These are phyloP conservation scores for Coffea eugenioides DNA, from an alignment of 257 asterid species.

Conservation along the genomic window DNA sequence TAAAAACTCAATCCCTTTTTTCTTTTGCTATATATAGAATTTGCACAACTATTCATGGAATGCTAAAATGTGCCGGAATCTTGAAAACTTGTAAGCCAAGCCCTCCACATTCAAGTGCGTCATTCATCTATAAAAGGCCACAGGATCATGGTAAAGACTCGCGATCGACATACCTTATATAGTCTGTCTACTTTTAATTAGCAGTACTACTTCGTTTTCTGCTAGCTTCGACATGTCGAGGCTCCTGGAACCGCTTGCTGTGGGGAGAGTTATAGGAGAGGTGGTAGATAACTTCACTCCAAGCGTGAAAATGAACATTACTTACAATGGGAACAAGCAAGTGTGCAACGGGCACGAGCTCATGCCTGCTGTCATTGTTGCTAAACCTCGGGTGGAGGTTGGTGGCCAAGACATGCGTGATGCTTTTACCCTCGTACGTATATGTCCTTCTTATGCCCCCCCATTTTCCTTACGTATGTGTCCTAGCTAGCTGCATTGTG, in stretches of 20 bases:
- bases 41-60: conserved; percentile 29
- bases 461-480: too few relatives aligned
- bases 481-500: conserved; percentile 1
- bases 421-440: conserved; percentile 78
- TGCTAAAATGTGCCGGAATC: conserved; percentile 43
- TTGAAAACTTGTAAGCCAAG: conserved; percentile 27
- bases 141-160: conserved; percentile 9
- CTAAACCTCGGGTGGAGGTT: conserved; percentile 73
- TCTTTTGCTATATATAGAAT: conserved; percentile 9
- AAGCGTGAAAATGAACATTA: conserved; percentile 54
- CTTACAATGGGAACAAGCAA: conserved; percentile 47
- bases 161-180: background rate
- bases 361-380: conserved; percentile 56
- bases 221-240: conserved; percentile 31
- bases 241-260: conserved; percentile 45
- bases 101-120: conserved; percentile 20
- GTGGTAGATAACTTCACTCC: conserved; percentile 71
- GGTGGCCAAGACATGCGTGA: conserved; percentile 87
- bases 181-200: background rate
- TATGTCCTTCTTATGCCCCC: background rate
- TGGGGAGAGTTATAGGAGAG: conserved; percentile 85
- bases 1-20: too few relatives aligned
- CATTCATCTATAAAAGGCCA: conserved; percentile 41
- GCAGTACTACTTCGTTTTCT: background rate
- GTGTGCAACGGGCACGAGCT: conserved; percentile 81